Percentiles rank a stretch among this genome's conserved stretches.
These are phyloP conservation scores for Salix arbutifolia DNA, from an alignment of 345 rosid species.

Conservation along the genomic window DNA sequence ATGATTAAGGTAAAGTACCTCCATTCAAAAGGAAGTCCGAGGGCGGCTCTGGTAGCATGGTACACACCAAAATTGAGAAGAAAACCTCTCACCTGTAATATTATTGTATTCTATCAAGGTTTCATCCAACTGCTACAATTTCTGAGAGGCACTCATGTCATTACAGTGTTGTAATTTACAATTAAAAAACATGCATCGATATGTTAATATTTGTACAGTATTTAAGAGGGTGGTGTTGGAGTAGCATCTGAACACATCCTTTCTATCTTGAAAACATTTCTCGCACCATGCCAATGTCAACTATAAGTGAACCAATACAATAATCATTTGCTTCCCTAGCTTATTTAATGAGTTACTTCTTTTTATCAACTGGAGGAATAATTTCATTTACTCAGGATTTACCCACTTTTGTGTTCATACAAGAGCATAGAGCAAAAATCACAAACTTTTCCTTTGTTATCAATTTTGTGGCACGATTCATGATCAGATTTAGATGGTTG, in stretches of 20 bases:
- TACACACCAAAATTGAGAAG: slow-evolving; percentile 95
- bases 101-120: slow-evolving; percentile 1
- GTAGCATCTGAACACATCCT: background rate
- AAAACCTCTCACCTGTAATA: slow-evolving; percentile 80
- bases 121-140: slow-evolving; percentile 5
- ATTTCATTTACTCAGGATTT: slow-evolving; percentile 7
- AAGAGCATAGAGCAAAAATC: background rate
- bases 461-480: background rate
- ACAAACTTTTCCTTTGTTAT: slow-evolving; percentile 17
- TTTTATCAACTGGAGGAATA: background rate
- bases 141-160: background rate
- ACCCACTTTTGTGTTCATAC: background rate
- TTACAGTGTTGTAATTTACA: background rate
- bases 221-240: background rate
- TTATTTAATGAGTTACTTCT: background rate
- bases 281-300: background rate
- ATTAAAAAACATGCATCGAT: background rate
- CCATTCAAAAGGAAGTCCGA: slow-evolving; percentile 89
- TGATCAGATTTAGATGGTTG: background rate
- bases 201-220: background rate
- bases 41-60: slow-evolving; percentile 87
- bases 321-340: background rate
- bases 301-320: background rate
- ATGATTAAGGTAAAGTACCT: slow-evolving; percentile 41
- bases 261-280: background rate